Conservation (phyloP, 208 protist genomes). For the Leishmania arabica region DNA sequence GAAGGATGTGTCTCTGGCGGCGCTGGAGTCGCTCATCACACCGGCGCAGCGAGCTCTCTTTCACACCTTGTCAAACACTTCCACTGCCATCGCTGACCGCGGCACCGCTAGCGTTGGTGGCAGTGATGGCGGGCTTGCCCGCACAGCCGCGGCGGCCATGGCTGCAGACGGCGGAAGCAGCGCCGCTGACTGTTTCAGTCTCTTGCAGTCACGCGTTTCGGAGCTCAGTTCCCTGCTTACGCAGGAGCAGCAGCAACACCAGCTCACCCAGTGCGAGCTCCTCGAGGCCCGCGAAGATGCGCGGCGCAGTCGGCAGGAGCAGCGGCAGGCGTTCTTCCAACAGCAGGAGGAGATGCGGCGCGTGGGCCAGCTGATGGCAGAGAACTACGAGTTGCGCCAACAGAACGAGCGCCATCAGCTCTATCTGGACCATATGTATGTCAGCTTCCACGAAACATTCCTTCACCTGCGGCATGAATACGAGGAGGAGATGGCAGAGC, state of each 20-base stretch:
- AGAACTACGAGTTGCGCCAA: slow-evolving; percentile 33
- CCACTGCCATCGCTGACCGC: not conserved
- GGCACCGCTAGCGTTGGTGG: not conserved
- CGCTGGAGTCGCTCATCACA: slow-evolving; percentile 34
- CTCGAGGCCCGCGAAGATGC: slow-evolving; percentile 30
- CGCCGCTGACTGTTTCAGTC: slow-evolving; percentile 28
- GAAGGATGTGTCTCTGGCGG: slow-evolving; percentile 29
- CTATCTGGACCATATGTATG: slow-evolving; percentile 26
- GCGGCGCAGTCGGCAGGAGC: slow-evolving; percentile 27
- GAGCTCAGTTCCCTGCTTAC: slow-evolving; percentile 29
- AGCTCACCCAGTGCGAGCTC: slow-evolving; percentile 27
- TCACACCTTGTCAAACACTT: slow-evolving; percentile 24
- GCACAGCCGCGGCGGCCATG: not conserved
- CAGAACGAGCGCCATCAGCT: slow-evolving; percentile 28
- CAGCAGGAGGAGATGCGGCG: slow-evolving; percentile 37
- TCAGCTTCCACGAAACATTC: slow-evolving; percentile 20
- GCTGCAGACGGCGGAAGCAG: not conserved
- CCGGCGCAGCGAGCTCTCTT: slow-evolving; percentile 38
- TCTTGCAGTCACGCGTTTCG: slow-evolving; percentile 30
- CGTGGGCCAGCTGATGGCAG: slow-evolving; percentile 17
- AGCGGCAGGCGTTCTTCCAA: slow-evolving; percentile 29
- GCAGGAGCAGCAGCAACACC: slow-evolving; percentile 34
- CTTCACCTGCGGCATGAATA: slow-evolving; percentile 22
- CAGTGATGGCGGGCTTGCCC: not conserved
- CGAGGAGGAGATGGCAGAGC: slow-evolving; percentile 19